Conservation (phyloP, 352 stramenopile genomes). For the Phytophthora hibernalis region DNA sequence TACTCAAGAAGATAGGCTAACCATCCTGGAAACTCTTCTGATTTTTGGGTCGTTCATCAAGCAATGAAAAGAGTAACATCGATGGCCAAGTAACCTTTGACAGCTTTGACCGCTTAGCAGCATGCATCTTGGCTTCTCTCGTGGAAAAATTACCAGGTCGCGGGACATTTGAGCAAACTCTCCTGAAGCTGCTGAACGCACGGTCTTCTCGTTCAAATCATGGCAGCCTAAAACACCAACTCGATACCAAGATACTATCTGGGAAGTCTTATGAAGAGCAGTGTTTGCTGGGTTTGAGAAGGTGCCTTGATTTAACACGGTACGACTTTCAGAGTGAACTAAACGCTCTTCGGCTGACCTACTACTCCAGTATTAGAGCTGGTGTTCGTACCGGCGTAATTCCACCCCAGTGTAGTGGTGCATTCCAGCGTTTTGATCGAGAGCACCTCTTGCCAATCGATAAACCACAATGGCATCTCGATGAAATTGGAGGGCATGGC, state of each 20-base stretch:
- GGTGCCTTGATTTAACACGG: constrained; percentile 47
- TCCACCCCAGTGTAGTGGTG: constrained; percentile 43
- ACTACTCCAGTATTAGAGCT: constrained; percentile 44
- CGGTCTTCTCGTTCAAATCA: not conserved
- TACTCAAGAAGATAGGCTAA: constrained; percentile 7
- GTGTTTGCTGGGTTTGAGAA: constrained; percentile 19
- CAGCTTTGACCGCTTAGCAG: constrained; percentile 27
- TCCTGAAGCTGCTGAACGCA: constrained; percentile 13
- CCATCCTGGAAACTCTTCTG: constrained; percentile 22
- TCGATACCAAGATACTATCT: not conserved
- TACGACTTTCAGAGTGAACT: constrained; percentile 57
- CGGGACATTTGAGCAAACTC: constrained; percentile 8
- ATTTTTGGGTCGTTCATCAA: constrained; percentile 22
- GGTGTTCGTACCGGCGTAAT: constrained; percentile 53
- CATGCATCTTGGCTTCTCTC: constrained; percentile 15
- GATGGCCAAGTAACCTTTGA: constrained; percentile 6
- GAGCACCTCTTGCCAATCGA: constrained; percentile 37
- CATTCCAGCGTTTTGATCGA: constrained; percentile 43
- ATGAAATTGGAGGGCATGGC: not conserved
- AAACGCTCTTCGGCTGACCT: constrained; percentile 43
- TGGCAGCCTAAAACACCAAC: not conserved
- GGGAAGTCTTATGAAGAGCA: constrained; percentile 21
- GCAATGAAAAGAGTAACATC: not conserved
- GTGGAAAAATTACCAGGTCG: constrained; percentile 26
- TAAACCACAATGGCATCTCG: constrained; percentile 19